Evolutionary conservation across 768 basidiomycete species (phyloP), one percentile per base, ranked within the genome.

Genomic region (Termitomyces sp.): DNA sequence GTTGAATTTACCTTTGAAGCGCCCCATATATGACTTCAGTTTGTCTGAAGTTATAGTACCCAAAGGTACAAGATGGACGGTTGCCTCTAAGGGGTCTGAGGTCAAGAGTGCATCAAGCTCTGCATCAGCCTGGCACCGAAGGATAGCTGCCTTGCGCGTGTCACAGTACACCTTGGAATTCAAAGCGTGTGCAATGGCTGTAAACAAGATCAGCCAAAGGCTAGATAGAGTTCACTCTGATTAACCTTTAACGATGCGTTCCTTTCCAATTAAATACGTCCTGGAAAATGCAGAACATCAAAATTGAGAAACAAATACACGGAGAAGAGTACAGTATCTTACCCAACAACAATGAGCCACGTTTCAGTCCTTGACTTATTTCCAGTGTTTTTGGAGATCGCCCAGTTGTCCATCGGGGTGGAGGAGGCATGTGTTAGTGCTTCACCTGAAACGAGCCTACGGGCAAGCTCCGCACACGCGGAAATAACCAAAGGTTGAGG

Each of bases 181-280:
- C 15, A 99, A 73, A 0, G 91, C 89, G 59, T 85, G 80, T 0
- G 97, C 97, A 27, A 98, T 86, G 1, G 91, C 96, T 94, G 63
- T 13, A 20, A 15, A 33, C 24, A 7, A 45, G 30, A 58, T 62
- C 36, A 58, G 20, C 51, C 30, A 59, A 55, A 50, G 15, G 27
- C 3, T 15, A 4, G 34, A 24, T 54, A 39, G 16, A n/a, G 58
- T 42, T 31, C 41, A 27, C 7, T 37, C 60, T 34, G 52, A 30
- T 12, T 27, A 31, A 92, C 93, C 94, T 82, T 98, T 97, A 42
- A 97, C 95, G 42, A 98, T 90, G 24, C 97, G 86, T 71, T 99
- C 97, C 71, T 99, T 99, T 42, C 97, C 97, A 51, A 98, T 93
- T 0, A 93, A 93, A 72, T 99, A 99, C 0, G 97, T 98, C 11